Base-by-base conservation (phyloP, 345 rosid genomes). In the Salix koriyanagi region DNA sequence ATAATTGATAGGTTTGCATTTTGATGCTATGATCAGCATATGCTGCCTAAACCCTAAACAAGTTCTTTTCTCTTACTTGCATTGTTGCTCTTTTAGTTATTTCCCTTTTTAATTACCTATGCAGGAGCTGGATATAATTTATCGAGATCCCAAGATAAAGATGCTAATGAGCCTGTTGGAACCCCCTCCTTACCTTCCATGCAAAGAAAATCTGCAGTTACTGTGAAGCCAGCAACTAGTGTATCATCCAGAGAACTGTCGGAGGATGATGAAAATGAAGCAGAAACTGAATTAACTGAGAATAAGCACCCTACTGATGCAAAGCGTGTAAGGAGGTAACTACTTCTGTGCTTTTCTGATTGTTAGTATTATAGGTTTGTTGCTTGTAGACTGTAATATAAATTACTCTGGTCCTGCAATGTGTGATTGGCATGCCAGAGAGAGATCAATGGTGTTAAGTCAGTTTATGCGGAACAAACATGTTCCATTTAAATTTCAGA, bases 71-170 rank as follows among this genome's bases (percentile, higher is more conserved):
- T 69, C 69, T 76, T 70, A 41, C 42, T 70, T 46, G 50, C 18
- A 12, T 13, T 23, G 12, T 34, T 56, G 30, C 70, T 21, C 30
- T 12, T 46, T 58, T 69, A 77, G 39, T 83, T 26, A 7, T 74
- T 28, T 48, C 30, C 66, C 37, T 79, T 52, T 77, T 41, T 75
- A 46, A 41, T 66, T 62, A 73, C 67, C 60, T 56, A 67, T 75
- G 50, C 72, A 86, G 89, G 83, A 69, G 75, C 73, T 34, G 81
- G 73, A 54, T 13, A 68, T 75, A 83, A 83, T 74, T 70, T 80
- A 42, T 72, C 81, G 26, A 72, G 71, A 70, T 75, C 82, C n/a
- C 80, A 67, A 72, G 85, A 83, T 65, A 84, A 83, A 80, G 88
- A 87, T 83, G 83, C 60, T 62, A 70, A 76, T 69, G 77, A 70